Conservation (phyloP, 371 early-diverging fungal species). For the Actinomucor elegans region DNA sequence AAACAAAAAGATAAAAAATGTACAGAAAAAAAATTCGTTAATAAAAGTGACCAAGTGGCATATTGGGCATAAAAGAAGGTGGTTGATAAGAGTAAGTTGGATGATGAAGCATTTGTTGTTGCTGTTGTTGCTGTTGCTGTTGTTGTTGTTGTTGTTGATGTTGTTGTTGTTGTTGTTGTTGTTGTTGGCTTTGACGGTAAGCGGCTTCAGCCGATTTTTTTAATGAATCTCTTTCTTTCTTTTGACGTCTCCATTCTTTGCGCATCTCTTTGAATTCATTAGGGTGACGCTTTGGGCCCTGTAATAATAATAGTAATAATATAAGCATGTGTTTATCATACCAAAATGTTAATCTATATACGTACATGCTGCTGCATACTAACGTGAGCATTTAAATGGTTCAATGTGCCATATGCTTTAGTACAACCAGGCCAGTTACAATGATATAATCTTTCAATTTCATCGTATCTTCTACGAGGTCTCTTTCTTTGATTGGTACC, state of each 20-base stretch:
- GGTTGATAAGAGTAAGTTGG: neutral
- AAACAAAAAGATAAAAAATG: conserved; percentile 3
- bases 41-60: conserved; percentile 8
- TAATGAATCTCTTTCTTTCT: conserved; percentile 33
- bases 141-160: conserved; percentile 3
- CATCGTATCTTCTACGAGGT: conserved; percentile 67
- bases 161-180: conserved; percentile 10
- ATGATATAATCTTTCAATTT: conserved; percentile 70
- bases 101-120: neutral
- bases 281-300: conserved; percentile 51
- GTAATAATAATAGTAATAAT: neutral
- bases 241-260: conserved; percentile 49
- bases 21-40: conserved; percentile 2
- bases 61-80: neutral
- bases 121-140: neutral
- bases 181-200: conserved; percentile 14
- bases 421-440: conserved; percentile 68
- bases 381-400: conserved; percentile 76
- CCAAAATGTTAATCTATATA: neutral
- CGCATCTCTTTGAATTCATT: conserved; percentile 69
- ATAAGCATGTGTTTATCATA: neutral
- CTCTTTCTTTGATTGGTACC: conserved; percentile 67
- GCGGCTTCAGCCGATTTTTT: conserved; percentile 26
- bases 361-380: conserved; percentile 74
- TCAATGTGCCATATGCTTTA: conserved; percentile 74